Evolutionary conservation across 2,329 filamentous ascomycete species (phyloP).

Genomic region (Alternaria burnsii): DNA sequence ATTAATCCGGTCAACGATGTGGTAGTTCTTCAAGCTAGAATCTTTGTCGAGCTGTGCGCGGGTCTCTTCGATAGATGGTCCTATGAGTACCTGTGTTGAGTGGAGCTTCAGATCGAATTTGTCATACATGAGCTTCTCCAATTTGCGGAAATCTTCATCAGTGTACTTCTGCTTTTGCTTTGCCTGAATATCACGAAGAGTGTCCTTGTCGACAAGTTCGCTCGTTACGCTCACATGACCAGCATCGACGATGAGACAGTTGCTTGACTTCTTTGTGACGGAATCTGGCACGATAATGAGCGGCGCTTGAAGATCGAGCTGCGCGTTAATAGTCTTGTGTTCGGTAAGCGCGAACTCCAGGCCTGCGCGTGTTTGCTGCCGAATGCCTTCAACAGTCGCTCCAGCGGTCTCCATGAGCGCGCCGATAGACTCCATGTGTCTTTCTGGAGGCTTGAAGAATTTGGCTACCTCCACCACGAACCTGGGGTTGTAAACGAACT

Average conservation of each 20-base stretch:
- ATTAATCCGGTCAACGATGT: constrained; percentile 96
- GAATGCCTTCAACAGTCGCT: constrained; percentile 91
- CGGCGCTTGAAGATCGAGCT: constrained; percentile 93
- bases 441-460: constrained; percentile 95
- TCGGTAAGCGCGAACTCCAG: constrained; percentile 96
- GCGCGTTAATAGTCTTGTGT: constrained; percentile 97
- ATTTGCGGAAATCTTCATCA: constrained; percentile 84
- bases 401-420: constrained; percentile 95
- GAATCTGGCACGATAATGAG: constrained; percentile 96
- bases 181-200: constrained; percentile 85
- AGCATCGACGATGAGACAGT: constrained; percentile 93
- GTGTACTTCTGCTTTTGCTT: constrained; percentile 90
- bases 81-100: constrained; percentile 94
- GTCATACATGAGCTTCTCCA: constrained; percentile 97
- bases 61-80: constrained; percentile 89
- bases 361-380: constrained; percentile 94
- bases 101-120: constrained; percentile 92
- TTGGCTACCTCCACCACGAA: constrained; percentile 90
- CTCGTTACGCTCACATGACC: constrained; percentile 95
- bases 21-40: constrained; percentile 74
- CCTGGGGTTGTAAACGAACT: constrained; percentile 96
- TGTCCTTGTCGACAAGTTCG: constrained; percentile 90
- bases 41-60: constrained; percentile 78
- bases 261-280: constrained; percentile 80
- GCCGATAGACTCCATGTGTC: constrained; percentile 98